These are phyloP conservation scores for Solanum phureja DNA, from an alignment of 257 asterid genomes.

Conservation along the genomic window DNA sequence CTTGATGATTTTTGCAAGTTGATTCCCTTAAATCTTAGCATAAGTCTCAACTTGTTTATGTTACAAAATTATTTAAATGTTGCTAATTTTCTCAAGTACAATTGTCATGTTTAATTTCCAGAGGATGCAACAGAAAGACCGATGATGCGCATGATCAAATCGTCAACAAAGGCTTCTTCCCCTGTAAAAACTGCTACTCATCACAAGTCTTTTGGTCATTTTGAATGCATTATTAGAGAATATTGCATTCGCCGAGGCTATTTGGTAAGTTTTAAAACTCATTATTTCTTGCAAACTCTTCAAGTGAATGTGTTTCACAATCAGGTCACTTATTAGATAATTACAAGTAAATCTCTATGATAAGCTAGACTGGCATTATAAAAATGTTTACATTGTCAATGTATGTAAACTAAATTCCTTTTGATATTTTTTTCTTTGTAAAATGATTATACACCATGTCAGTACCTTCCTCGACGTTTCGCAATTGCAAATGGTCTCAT, in stretches of 20 bases:
- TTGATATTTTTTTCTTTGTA: no score
- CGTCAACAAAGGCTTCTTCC: background rate
- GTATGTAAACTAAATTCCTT: no score
- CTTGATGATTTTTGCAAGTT: background rate
- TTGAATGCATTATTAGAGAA: background rate
- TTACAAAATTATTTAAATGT: background rate
- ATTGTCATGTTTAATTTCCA: background rate
- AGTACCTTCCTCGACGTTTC: no score
- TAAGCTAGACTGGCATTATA: background rate
- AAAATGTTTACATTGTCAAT: background rate
- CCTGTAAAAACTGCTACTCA: background rate
- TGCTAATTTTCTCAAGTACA: background rate
- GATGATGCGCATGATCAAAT: background rate
- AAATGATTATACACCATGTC: no score
- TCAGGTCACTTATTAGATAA: background rate
- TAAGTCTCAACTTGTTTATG: background rate
- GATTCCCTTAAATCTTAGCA: background rate
- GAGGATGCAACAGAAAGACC: background rate
- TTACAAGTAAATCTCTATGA: background rate
- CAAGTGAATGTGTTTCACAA: background rate
- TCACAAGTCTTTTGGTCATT: background rate
- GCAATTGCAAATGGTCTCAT: no score
- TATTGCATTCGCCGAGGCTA: background rate
- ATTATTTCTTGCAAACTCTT: background rate
- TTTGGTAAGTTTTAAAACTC: background rate